Evolutionary conservation across 257 asterid genomes (phyloP), one percentile per base, ranked within the genome.

Genomic region (Phtheirospermum japonicum): DNA sequence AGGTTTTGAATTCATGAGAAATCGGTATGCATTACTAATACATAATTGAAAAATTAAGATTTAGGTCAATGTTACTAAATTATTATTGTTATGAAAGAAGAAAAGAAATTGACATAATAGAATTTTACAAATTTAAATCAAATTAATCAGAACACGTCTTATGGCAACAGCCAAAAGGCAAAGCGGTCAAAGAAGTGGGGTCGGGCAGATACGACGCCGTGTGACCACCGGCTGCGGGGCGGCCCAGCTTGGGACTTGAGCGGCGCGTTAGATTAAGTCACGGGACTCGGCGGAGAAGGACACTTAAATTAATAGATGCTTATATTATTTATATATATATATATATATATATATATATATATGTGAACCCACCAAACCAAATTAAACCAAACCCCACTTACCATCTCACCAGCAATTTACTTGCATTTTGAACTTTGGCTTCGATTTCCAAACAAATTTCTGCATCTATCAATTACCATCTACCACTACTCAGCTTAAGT

Each of bases 341-440:
- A n/a, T n/a, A n/a, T n/a, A n/a, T n/a, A n/a, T n/a, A 33, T 33
- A 33, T 33, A 33, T 33, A 7, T 7, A 3, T 7, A 33, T 4
- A 36, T 36, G 42, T 36, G 42, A 36, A 36, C 65, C 48, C 14
- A 52, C 28, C 28, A 23, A 23, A 23, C 28, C 28, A 23, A 23
- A 23, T 3, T 3, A 23, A 23, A 60, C 65, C 55, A 60, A 60
- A 60, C 42, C 40, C 65, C 54, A 60, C 64, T 59, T 12, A 26
- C 16, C 43, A 45, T 56, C 10, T 42, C 28, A 23, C 46, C 48
- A 46, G 32, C 11, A 42, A 9, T 63, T 62, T 46, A 42, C 26
- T 45, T 0, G 9, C 16, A 30, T 61, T 40, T 54, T 53, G 70
- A 54, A 53, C 9, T 20, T 65, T 65, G 52, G 39, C 8, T 6